A percentile compares a stretch with the other conserved stretches of the same genome.
Evolutionary conservation across 2,329 filamentous ascomycete genomes (phyloP).

Genomic region (Cladosporium sp.): DNA sequence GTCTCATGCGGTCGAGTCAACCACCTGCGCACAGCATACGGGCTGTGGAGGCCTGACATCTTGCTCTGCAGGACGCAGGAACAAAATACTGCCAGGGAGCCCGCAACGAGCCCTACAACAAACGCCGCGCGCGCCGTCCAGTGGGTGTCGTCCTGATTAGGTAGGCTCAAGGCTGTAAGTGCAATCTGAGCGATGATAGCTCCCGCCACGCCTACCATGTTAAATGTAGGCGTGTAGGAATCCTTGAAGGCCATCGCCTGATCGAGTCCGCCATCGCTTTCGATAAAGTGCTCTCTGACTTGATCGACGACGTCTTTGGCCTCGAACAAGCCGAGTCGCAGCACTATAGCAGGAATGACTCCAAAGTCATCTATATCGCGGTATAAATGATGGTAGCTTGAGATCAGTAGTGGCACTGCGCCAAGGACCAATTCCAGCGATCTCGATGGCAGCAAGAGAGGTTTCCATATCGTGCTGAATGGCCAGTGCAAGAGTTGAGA

Average conservation of each 20-base stretch:
- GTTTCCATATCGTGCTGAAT: no score
- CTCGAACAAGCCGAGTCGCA: not conserved
- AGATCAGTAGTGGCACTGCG: not conserved
- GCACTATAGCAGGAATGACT: not conserved
- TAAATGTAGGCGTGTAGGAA: not conserved
- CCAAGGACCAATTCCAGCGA: no score
- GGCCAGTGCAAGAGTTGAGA: no score
- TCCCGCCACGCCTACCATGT: slow-evolving; percentile 10
- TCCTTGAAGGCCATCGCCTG: not conserved
- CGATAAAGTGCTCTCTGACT: not conserved
- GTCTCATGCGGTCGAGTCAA: not conserved
- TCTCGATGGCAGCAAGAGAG: no score
- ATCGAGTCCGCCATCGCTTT: not conserved
- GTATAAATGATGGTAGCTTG: not conserved
- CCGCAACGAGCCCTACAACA: not conserved
- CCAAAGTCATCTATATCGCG: not conserved
- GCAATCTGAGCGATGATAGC: slow-evolving; percentile 15
- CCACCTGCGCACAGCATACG: not conserved
- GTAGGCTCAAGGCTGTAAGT: not conserved
- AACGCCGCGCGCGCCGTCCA: not conserved
- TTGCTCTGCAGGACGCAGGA: not conserved
- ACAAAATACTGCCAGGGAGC: not conserved
- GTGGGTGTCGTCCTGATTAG: not conserved
- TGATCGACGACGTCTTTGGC: not conserved
- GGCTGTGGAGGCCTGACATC: not conserved